A percentile compares a stretch with the other conserved stretches of the same genome.
Conservation (phyloP, 495 filamentous ascomycete genomes). For the Xylaria longipes region DNA sequence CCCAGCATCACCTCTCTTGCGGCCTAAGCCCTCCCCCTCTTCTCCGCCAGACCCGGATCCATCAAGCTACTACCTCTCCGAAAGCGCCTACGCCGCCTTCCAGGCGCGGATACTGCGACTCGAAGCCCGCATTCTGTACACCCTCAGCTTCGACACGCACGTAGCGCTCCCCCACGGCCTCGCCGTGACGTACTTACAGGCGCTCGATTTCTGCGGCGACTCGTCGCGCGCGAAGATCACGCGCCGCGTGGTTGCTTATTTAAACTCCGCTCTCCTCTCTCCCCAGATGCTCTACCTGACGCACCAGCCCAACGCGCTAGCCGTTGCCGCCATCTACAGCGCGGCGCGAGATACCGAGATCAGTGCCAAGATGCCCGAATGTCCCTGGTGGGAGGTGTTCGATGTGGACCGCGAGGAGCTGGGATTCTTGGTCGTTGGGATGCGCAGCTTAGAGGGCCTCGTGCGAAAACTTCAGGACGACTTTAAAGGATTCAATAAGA, state of each 20-base stretch:
- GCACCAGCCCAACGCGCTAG: constrained; percentile 84
- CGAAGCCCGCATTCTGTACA: constrained; percentile 77
- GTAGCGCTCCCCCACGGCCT: constrained; percentile 84
- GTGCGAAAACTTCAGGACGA: constrained; percentile 54
- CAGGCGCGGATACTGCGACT: constrained; percentile 67
- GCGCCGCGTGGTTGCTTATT: constrained; percentile 69
- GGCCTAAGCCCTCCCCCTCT: constrained; percentile 44
- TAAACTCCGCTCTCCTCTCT: constrained; percentile 83
- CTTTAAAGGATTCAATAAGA: constrained; percentile 33
- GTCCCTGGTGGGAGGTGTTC: constrained; percentile 97
- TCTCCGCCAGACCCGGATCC: constrained; percentile 50
- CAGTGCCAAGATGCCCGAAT: constrained; percentile 75
- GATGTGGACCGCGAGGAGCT: constrained; percentile 96
- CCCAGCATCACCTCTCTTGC: constrained; percentile 64
- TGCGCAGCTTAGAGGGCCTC: constrained; percentile 81
- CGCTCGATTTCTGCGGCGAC: constrained; percentile 66
- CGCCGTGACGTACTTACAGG: constrained; percentile 91
- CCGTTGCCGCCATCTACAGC: constrained; percentile 87
- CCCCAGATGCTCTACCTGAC: constrained; percentile 92
- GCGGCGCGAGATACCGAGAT: constrained; percentile 72
- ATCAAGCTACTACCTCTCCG: constrained; percentile 73
- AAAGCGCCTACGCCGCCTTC: constrained; percentile 68
- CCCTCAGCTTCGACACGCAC: constrained; percentile 81
- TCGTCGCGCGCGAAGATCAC: constrained; percentile 55
- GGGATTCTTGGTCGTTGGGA: constrained; percentile 87